Conservation (phyloP, 2,329 filamentous ascomycete species). For the Podosphaera fusca region DNA sequence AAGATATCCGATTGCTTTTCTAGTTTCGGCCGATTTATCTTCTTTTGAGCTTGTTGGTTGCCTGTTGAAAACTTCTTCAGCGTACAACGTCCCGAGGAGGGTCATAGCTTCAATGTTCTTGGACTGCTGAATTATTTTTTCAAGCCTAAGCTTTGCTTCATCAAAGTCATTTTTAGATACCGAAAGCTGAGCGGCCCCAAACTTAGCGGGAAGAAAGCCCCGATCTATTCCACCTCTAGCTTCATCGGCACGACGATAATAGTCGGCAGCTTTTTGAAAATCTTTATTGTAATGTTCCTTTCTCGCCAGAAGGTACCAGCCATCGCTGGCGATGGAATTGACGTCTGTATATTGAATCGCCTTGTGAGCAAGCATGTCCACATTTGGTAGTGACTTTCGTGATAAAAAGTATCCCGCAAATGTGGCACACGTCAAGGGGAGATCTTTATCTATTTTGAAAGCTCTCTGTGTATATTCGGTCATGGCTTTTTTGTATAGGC, state of each 20-base stretch:
- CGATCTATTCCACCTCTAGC: conserved; percentile 77
- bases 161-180: conserved; percentile 67
- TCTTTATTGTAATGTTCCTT: conserved; percentile 76
- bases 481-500: conserved; percentile 80
- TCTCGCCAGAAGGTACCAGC: conserved; percentile 82
- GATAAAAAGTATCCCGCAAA: conserved; percentile 82
- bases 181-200: conserved; percentile 75
- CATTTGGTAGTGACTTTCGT: conserved; percentile 55
- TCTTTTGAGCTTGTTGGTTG: conserved; percentile 54
- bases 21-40: conserved; percentile 64
- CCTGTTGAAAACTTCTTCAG: conserved; percentile 74
- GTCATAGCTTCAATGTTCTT: conserved; percentile 78
- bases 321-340: conserved; percentile 88
- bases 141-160: conserved; percentile 76
- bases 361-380: conserved; percentile 70
- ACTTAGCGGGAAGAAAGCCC: conserved; percentile 83
- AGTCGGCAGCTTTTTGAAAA: conserved; percentile 52
- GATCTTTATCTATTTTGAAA: conserved; percentile 79
- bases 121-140: conserved; percentile 78
- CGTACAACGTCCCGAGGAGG: conserved; percentile 72
- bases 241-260: conserved; percentile 75
- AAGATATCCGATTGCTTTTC: conserved; percentile 66
- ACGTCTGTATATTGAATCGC: conserved; percentile 92
- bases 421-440: conserved; percentile 70
- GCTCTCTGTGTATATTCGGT: conserved; percentile 82